Base-by-base conservation (phyloP, 75 land plant species). In the Pinus albicaulis region DNA sequence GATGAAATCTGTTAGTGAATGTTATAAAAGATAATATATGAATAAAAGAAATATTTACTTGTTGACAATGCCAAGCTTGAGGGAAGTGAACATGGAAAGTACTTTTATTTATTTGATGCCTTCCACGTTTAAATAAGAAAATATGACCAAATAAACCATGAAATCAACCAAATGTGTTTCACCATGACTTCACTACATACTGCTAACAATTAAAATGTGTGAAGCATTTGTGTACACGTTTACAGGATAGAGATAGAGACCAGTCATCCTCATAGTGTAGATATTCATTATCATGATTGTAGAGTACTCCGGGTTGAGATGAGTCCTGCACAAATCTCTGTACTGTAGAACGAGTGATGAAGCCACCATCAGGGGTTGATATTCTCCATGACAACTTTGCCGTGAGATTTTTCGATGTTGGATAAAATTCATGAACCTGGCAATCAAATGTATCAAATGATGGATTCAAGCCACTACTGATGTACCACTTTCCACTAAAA, bases 241-340 rank as follows among this genome's bases (percentile, higher is more conserved):
- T 48, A 48, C 12, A 48, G 53, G 53, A 48, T 48, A 10, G 12
- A 48, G 53, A 48, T 10, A 48, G 53, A 48, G 53, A 96, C 99
- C 99, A 97, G 79, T 97, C 99, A 80, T 97, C 99, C 82, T 94
- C 82, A 72, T 97, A 94, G 76, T 97, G 95, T 74, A 97, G 92
- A 81, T 89, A 97, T 76, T 95, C 99, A 69, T 94, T 94, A 75
- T 89, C 91, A 84, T 97, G 98, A 80, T 97, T 94, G 79, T 86
- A 89, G 11, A 97, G 86, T 53, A 85, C 74, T 22, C 95, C 99
- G 14, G 99, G 95, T 71, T 91, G 89, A 8, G 56, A 15, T 22
- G 93, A 86, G 78, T 97, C 99, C 74, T 95, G 98, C 15, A 87
- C 93, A 83, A 97, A 97, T 78, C 64, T 92, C 88, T 97, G 99